Evolutionary conservation across 2,329 filamentous ascomycete species (phyloP).

Genomic region (Calonectria ilicicola): DNA sequence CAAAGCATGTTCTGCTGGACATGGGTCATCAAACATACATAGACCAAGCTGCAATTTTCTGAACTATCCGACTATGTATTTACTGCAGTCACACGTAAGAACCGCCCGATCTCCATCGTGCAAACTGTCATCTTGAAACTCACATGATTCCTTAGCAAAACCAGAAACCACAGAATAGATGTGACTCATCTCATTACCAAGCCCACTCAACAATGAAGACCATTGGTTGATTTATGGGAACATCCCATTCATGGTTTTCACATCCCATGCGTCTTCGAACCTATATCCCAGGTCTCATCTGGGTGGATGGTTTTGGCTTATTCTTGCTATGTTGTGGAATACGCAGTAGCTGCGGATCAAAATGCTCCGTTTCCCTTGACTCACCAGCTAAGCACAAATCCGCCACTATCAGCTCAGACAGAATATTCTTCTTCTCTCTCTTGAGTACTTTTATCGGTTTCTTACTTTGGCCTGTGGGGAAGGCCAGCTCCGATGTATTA

Average conservation of each 20-base stretch:
- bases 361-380: constrained; percentile 28
- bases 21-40: constrained; percentile 13
- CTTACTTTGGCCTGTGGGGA: constrained; percentile 73
- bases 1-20: constrained; percentile 1
- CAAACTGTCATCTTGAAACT: constrained; percentile 25
- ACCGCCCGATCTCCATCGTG: background rate
- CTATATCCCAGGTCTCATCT: background rate
- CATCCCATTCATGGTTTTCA: background rate
- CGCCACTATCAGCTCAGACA: constrained; percentile 29
- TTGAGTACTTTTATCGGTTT: constrained; percentile 58
- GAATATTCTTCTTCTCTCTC: constrained; percentile 53
- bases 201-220: constrained; percentile 25
- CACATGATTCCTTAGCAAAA: constrained; percentile 28
- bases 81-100: constrained; percentile 23
- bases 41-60: constrained; percentile 11
- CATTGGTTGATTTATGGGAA: constrained; percentile 18
- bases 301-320: too few relatives aligned
- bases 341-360: constrained; percentile 35
- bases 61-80: background rate
- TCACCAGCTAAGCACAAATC: constrained; percentile 17
- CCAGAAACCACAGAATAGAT: constrained; percentile 19
- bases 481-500: constrained; percentile 80
- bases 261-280: background rate
- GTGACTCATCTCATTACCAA: background rate
- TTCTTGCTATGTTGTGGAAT: constrained; percentile 29